A percentile compares a stretch with the other conserved stretches of the same genome.
Evolutionary conservation across 2,329 filamentous ascomycete genomes (phyloP).

Genomic region (Zasmidium citrigriseum): DNA sequence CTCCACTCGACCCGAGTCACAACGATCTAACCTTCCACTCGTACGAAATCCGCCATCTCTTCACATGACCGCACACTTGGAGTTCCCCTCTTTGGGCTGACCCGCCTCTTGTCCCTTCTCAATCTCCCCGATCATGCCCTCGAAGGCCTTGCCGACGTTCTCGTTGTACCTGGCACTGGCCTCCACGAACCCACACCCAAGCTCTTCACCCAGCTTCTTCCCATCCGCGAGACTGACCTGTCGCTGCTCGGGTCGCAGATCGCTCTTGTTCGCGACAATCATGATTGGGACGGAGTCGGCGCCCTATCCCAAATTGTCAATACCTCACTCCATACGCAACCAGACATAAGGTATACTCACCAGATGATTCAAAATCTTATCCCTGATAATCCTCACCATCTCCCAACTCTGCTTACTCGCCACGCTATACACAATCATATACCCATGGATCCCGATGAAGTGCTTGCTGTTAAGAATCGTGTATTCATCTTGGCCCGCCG

Average conservation of each 20-base stretch:
- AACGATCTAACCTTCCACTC: no score
- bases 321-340: background rate
- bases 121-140: slow-evolving; percentile 90
- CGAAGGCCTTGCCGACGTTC: slow-evolving; percentile 90
- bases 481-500: slow-evolving; percentile 96
- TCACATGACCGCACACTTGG: slow-evolving; percentile 86
- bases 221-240: slow-evolving; percentile 87
- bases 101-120: slow-evolving; percentile 87
- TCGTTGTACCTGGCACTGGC: slow-evolving; percentile 91
- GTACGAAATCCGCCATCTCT: background rate
- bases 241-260: slow-evolving; percentile 87
- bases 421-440: slow-evolving; percentile 98
- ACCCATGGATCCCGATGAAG: slow-evolving; percentile 98
- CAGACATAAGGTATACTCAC: slow-evolving; percentile 52
- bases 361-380: slow-evolving; percentile 96
- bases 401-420: slow-evolving; percentile 92
- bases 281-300: slow-evolving; percentile 90
- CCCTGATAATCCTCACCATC: slow-evolving; percentile 92
- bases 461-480: slow-evolving; percentile 98
- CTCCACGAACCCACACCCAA: slow-evolving; percentile 92
- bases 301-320: slow-evolving; percentile 60
- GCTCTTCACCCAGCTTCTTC: slow-evolving; percentile 78
- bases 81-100: slow-evolving; percentile 74
- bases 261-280: slow-evolving; percentile 96
- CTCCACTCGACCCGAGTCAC: no score